Evolutionary conservation across 345 rosid genomes (phyloP), one percentile per base, ranked within the genome.

Genomic region (Mallotus nudiflorus): DNA sequence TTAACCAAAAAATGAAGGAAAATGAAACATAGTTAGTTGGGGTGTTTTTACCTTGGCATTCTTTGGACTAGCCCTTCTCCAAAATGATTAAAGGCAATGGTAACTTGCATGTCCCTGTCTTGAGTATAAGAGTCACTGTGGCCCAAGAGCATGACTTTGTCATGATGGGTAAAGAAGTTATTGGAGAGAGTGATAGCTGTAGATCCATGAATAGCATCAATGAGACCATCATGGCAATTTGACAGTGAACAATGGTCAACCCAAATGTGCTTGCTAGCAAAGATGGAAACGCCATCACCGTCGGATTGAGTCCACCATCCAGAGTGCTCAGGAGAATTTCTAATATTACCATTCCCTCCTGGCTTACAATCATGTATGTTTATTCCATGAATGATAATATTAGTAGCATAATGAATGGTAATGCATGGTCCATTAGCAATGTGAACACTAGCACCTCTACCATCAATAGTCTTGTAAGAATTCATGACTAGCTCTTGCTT

Each of bases 251-350:
- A 75, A 39, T 75, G 78, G 48, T 75, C 78, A 37, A 75, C 69
- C 78, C 78, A 75, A 13, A 75, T 58, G 31, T 75, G 53, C 37
- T 63, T 37, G 42, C 78, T 75, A 0, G 46, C 44, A 29, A 69
- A 75, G 15, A 69, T 70, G 29, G 78, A 49, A 9, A 75, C 44
- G 15, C 74, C 78, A 40, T 75, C 74, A 9, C 78, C 78, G 22
- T 75, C 78, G 22, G 78, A 75, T 16, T 14, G 58, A 28, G 73
- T 75, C 78, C 78, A 75, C 78, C 73, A 69, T 5, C 78, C 78
- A 20, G 20, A 75, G 22, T 75, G 78, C 1, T 20, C 57, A 3
- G 78, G 78, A n/a, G 74, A 69, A 55, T 75, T 20, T 16, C 78
- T 57, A 16, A 75, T 75, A 29, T 75, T 9, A 16, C 73, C 78